Conservation (phyloP, 345 rosid genomes). For the Populus nigra region DNA sequence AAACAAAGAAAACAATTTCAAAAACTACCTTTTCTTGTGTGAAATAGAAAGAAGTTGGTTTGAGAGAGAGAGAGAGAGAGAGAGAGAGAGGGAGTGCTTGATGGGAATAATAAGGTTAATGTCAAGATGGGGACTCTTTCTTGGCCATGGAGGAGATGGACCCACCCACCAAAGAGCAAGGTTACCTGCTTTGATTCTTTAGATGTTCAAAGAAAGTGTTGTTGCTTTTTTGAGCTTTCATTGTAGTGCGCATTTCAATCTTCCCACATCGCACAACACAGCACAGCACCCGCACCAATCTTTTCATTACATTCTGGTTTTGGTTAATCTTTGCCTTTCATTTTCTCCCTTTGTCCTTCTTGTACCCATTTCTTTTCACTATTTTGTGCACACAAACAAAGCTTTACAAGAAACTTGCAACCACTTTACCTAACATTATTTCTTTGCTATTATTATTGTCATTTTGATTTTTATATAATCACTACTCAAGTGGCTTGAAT, state of each 20-base stretch:
- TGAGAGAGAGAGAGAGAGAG: constrained; percentile 16
- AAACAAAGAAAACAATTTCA: constrained; percentile 14
- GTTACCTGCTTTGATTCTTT: constrained; percentile 7
- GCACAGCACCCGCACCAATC: constrained; percentile 11
- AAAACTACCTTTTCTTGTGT: constrained; percentile 2
- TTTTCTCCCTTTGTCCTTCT: neutral
- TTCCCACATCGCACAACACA: neutral
- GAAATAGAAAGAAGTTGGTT: constrained; percentile 18
- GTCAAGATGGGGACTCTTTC: constrained; percentile 40
- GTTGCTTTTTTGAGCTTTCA: constrained; percentile 10
- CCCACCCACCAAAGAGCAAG: constrained; percentile 25
- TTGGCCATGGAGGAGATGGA: constrained; percentile 65
- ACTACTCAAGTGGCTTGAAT: neutral
- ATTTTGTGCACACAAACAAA: neutral
- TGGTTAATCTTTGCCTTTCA: neutral
- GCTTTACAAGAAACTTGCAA: constrained; percentile 17
- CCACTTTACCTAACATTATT: constrained; percentile 14
- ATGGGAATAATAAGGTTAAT: constrained; percentile 44
- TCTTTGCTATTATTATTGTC: neutral
- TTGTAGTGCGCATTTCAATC: constrained; percentile 36
- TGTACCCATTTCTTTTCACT: neutral
- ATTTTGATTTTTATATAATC: neutral
- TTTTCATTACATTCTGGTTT: neutral
- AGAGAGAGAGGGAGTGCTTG: constrained; percentile 24
- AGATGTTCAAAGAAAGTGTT: neutral